Evolutionary conservation across 75 land plant genomes (phyloP).

Genomic region (Pinus taeda): DNA sequence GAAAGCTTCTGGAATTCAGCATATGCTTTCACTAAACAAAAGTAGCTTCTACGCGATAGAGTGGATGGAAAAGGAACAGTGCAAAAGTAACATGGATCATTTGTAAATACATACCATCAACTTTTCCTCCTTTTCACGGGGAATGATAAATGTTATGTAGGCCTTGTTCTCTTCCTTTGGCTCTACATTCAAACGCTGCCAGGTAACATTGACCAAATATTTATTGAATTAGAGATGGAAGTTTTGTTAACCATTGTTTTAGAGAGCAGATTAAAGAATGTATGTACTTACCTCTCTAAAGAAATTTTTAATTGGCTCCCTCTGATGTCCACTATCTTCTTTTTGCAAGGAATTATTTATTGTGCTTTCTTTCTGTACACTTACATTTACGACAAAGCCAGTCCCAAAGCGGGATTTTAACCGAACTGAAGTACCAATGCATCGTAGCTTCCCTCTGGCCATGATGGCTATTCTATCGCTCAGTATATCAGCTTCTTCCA

Average conservation of each 20-base stretch:
- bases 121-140: constrained; percentile 15
- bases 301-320: constrained; percentile 12
- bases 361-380: neutral
- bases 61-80: neutral
- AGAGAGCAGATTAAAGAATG: neutral
- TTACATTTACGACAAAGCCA: constrained; percentile 25
- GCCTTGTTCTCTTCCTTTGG: constrained; percentile 18
- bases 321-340: neutral
- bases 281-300: constrained; percentile 18
- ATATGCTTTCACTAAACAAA: neutral
- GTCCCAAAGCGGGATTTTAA: constrained; percentile 22
- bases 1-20: neutral
- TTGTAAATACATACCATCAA: constrained; percentile 8
- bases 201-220: neutral
- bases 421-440: constrained; percentile 26
- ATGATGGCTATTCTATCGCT: constrained; percentile 33
- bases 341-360: constrained; percentile 6
- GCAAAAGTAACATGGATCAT: neutral
- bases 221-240: neutral
- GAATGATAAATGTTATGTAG: constrained; percentile 21
- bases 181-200: constrained; percentile 17
- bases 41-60: neutral
- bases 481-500: constrained; percentile 36
- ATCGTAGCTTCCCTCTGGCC: constrained; percentile 21
- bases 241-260: neutral